A percentile compares a stretch with the other conserved stretches of the same genome.
Evolutionary conservation across 78 protist genomes (phyloP).

Genomic region (Diacronema lutheri): DNA sequence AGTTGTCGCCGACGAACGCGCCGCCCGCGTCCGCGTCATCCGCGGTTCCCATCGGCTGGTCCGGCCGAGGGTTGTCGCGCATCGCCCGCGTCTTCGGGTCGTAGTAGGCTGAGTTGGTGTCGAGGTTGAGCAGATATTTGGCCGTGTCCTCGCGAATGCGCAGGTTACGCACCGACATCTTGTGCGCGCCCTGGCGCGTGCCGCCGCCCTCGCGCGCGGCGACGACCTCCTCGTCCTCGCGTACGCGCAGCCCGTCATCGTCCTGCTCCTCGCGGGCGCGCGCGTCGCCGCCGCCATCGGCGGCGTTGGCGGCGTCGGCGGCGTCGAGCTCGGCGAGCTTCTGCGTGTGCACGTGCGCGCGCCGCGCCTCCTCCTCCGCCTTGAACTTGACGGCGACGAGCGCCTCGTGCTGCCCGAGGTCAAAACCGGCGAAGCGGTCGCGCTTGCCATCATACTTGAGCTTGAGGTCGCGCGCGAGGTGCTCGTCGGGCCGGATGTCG

Average conservation of each 20-base stretch:
- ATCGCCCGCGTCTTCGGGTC: slow-evolving; percentile 97
- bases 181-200: neutral
- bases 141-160: slow-evolving; percentile 93
- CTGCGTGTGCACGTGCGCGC: neutral
- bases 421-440: slow-evolving; percentile 89
- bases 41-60: neutral
- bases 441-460: slow-evolving; percentile 81
- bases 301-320: neutral
- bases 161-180: slow-evolving; percentile 36
- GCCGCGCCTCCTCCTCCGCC: neutral
- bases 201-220: neutral
- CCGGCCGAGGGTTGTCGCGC: slow-evolving; percentile 87
- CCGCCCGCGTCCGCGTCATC: neutral
- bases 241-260: neutral
- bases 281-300: neutral
- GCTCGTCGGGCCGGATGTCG: slow-evolving; percentile 79
- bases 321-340: neutral
- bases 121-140: slow-evolving; percentile 92
- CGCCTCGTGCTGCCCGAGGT: slow-evolving; percentile 32
- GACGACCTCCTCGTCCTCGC: slow-evolving; percentile 18
- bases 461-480: slow-evolving; percentile 16
- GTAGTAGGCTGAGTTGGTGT: slow-evolving; percentile 89
- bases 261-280: neutral
- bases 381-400: neutral
- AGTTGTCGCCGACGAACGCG: slow-evolving; percentile 79